phyloP scores from a whole-genome alignment of 148 eudicot species.

The Spergularia marina region DNA sequence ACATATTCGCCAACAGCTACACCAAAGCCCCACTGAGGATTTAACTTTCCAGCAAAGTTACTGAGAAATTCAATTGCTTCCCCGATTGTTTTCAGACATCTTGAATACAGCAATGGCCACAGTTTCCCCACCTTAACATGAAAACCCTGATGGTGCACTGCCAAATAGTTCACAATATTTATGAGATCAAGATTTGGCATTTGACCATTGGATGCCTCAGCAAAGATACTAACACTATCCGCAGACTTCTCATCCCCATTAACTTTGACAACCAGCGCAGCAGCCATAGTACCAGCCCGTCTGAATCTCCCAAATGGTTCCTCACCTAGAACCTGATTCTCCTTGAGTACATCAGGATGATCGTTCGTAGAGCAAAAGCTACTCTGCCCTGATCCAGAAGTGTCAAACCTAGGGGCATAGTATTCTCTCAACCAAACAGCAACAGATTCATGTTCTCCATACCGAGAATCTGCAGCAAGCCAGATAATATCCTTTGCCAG shows the following conservation, averaged over 20 bases:
- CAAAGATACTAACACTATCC: conserved; percentile 68
- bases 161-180: conserved; percentile 84
- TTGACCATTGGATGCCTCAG: conserved; percentile 98
- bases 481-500: conserved; percentile 95
- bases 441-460: conserved; percentile 83
- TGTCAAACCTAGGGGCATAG: conserved; percentile 57
- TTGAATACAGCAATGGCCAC: conserved; percentile 58
- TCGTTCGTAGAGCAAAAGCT: conserved; percentile 37
- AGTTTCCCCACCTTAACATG: conserved; percentile 69
- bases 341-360: conserved; percentile 20
- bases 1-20: conserved; percentile 71
- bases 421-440: conserved; percentile 86
- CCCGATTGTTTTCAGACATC: conserved; percentile 59
- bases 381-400: conserved; percentile 26
- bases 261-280: conserved; percentile 89
- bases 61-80: conserved; percentile 55
- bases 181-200: conserved; percentile 99
- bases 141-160: conserved; percentile 83
- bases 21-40: conserved; percentile 82
- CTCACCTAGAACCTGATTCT: conserved; percentile 23
- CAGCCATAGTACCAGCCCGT: conserved; percentile 99
- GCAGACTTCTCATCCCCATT: conserved; percentile 36
- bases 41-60: conserved; percentile 59
- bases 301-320: conserved; percentile 44
- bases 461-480: conserved; percentile 92